Evolutionary conservation across 2,329 filamentous ascomycete genomes (phyloP).

Genomic region (Venturia carpophila): DNA sequence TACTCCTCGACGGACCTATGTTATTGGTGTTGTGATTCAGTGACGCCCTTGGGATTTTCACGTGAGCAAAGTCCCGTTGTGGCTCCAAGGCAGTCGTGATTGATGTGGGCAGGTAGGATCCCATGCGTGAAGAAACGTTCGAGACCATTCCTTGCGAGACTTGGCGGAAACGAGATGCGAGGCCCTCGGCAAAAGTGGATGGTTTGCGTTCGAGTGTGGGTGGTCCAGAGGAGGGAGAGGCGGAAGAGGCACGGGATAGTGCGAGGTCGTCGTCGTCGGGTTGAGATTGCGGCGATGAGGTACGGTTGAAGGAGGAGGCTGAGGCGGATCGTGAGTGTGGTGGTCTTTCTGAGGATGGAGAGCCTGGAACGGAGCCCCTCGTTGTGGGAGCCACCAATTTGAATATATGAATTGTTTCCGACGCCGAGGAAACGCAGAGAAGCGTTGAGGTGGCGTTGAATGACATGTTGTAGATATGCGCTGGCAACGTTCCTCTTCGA

Average conservation of each 20-base stretch:
- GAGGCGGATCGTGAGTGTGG: background rate
- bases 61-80: slow-evolving; percentile 87
- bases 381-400: slow-evolving; percentile 46
- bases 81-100: slow-evolving; percentile 99
- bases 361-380: background rate
- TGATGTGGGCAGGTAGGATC: slow-evolving; percentile 84
- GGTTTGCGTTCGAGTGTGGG: slow-evolving; percentile 16
- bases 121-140: slow-evolving; percentile 72
- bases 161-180: slow-evolving; percentile 6
- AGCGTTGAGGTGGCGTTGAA: slow-evolving; percentile 93
- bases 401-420: slow-evolving; percentile 95
- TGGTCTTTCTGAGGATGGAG: slow-evolving; percentile 11
- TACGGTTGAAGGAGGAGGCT: background rate
- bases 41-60: slow-evolving; percentile 69
- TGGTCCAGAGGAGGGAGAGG: slow-evolving; percentile 22
- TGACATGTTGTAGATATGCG: slow-evolving; percentile 96
- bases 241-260: slow-evolving; percentile 31
- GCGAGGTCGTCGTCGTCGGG: slow-evolving; percentile 6
- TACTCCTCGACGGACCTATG: slow-evolving; percentile 60
- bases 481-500: slow-evolving; percentile 87
- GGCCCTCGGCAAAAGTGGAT: background rate
- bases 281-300: background rate
- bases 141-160: slow-evolving; percentile 13
- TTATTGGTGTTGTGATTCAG: slow-evolving; percentile 27
- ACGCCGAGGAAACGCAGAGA: slow-evolving; percentile 90